Evolutionary conservation across 805 yeast genomes (phyloP), one percentile per base, ranked within the genome.

Genomic region (Candida oleophila): DNA sequence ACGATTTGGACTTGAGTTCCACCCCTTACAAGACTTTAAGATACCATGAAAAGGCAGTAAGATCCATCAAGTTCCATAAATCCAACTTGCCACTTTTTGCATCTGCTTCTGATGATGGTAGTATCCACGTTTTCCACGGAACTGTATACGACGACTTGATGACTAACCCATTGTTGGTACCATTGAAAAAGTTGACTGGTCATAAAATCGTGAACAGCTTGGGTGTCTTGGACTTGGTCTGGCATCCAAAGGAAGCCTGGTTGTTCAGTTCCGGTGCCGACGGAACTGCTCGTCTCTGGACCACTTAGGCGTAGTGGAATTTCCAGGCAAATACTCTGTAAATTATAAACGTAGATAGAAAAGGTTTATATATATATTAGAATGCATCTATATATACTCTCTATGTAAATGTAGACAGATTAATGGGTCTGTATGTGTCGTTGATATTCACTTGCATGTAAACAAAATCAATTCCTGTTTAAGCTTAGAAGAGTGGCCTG

Each of bases 191-290:
- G 62, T 76, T 94, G 62, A 82, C 85, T 38, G 99, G 98, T 9
- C 99, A 94, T 69, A 83, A 85, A 64, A 78, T 89, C 41, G 72
- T 82, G 18, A 80, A 81, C 56, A 85, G 87, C 60, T 71, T 94
- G 47, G 99, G 99, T 61, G 96, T 94, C 14, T 75, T 94, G 61
- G 86, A 83, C 61, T 80, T 87, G 42, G 80, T 81, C 42, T 94
- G 99, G 99, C 99, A 94, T 76, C 98, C 98, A 54, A 83, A 85
- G 58, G 98, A 94, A 70, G 97, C 99, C 0, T 94, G 99, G 99
- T 76, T 94, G 61, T 90, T 94, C 66, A 85, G 94, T 62, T 89
- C 96, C 9, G 99, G 98, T 58, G 98, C 98, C 19, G 99, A 94
- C 68, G 89, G 96, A 50, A 82, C 89, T 37, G 98, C 97, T 4